Conservation (phyloP, 2,329 filamentous ascomycete species). For the Cytospora mali region DNA sequence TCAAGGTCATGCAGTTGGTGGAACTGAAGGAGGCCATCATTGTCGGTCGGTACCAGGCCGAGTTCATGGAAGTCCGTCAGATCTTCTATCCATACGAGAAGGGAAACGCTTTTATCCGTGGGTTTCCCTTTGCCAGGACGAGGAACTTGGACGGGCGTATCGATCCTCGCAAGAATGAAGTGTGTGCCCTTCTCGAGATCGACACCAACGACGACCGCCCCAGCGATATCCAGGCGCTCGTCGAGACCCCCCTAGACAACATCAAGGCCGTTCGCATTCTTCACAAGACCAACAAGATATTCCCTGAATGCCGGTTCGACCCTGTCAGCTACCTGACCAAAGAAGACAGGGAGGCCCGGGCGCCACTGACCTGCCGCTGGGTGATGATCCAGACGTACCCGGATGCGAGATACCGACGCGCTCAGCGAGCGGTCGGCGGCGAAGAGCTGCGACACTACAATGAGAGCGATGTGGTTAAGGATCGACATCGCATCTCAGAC, state of each 20-base stretch:
- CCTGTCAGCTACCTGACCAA: conserved; percentile 29
- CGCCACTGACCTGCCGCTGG: conserved; percentile 56
- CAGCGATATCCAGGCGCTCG: conserved; percentile 40
- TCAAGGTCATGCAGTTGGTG: conserved; percentile 28
- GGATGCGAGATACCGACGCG: conserved; percentile 31
- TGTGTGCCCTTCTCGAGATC: conserved; percentile 47
- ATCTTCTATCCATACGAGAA: conserved; percentile 42
- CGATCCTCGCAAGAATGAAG: conserved; percentile 45
- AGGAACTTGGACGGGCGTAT: conserved; percentile 42
- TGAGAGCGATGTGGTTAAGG: conserved; percentile 34
- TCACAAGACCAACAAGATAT: conserved; percentile 57
- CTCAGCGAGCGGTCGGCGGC: conserved; percentile 36
- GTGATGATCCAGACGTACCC: conserved; percentile 42
- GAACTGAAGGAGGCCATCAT: conserved; percentile 32
- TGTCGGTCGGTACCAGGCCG: conserved; percentile 26
- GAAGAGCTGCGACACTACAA: conserved; percentile 39
- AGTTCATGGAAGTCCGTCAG: conserved; percentile 41
- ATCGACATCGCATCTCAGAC: conserved; percentile 32
- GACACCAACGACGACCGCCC: conserved; percentile 40
- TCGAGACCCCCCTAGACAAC: conserved; percentile 45
- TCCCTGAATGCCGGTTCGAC: conserved; percentile 42
- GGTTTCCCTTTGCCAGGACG: conserved; percentile 42
- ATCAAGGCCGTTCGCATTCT: conserved; percentile 49
- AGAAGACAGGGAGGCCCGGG: conserved; percentile 35
- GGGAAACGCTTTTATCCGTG: conserved; percentile 44